Evolutionary conservation across 2,329 filamentous ascomycete species (phyloP).

Genomic region (Eurotiales sp.): DNA sequence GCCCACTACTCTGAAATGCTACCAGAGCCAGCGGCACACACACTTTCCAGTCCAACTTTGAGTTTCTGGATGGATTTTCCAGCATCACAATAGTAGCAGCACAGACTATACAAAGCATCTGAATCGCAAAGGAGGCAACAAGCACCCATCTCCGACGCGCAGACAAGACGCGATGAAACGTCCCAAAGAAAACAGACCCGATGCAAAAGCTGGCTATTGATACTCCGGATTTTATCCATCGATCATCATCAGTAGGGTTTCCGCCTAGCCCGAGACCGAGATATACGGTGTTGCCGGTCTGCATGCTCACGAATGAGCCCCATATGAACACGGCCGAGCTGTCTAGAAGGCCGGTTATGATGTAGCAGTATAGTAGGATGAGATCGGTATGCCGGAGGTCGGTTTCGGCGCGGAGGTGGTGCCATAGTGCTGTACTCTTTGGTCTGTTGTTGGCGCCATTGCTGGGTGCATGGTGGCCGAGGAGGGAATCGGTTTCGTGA

Average conservation of each 20-base stretch:
- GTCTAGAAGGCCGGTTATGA: slow-evolving; percentile 74
- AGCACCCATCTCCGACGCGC: slow-evolving; percentile 42
- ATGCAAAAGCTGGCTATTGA: slow-evolving; percentile 68
- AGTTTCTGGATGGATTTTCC: slow-evolving; percentile 16
- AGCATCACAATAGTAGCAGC: slow-evolving; percentile 55
- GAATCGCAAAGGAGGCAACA: slow-evolving; percentile 51
- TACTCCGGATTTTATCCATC: slow-evolving; percentile 69
- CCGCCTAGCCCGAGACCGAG: slow-evolving; percentile 70
- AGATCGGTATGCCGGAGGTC: slow-evolving; percentile 63
- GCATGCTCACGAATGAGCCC: slow-evolving; percentile 68
- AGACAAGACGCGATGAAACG: slow-evolving; percentile 58
- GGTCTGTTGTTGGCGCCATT: not conserved
- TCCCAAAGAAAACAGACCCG: slow-evolving; percentile 67
- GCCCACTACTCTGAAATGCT: slow-evolving; percentile 73
- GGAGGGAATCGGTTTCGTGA: slow-evolving; percentile 1
- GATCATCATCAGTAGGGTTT: slow-evolving; percentile 24
- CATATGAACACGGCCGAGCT: slow-evolving; percentile 72
- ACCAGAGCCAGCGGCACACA: slow-evolving; percentile 65
- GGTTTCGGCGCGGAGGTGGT: slow-evolving; percentile 43
- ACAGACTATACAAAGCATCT: slow-evolving; percentile 48
- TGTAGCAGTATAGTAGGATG: slow-evolving; percentile 67
- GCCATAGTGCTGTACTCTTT: too few species aligned
- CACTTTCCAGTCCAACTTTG: slow-evolving; percentile 49
- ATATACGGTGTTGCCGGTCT: slow-evolving; percentile 58
- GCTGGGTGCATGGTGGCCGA: not conserved